A percentile compares a stretch with the other conserved stretches of the same genome.
Evolutionary conservation across 2,329 filamentous ascomycete genomes (phyloP).

Genomic region (Curvularia sp.): DNA sequence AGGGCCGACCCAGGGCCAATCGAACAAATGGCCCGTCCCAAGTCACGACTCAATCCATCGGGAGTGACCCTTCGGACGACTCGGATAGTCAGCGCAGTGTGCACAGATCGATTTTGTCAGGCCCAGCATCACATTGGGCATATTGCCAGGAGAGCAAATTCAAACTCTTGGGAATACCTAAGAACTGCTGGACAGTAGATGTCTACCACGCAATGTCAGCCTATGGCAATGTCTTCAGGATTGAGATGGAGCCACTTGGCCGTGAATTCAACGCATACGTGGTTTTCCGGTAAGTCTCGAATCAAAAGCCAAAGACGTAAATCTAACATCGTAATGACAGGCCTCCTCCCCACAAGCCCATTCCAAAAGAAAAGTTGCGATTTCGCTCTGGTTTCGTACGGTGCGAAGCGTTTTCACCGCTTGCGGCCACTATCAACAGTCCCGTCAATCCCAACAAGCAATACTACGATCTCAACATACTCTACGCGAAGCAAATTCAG

Average conservation of each 20-base stretch:
- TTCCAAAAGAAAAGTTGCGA: constrained; percentile 17
- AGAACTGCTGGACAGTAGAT: constrained; percentile 26
- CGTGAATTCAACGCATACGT: constrained; percentile 30
- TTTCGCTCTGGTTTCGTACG: constrained; percentile 15
- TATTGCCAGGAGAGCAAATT: constrained; percentile 34
- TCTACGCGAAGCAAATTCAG: constrained; percentile 57
- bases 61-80: not conserved
- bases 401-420: constrained; percentile 10
- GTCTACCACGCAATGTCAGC: constrained; percentile 31
- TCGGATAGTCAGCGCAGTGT: constrained; percentile 2
- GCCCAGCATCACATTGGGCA: constrained; percentile 23
- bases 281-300: constrained; percentile 30
- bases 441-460: constrained; percentile 29
- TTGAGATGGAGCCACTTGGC: constrained; percentile 33
- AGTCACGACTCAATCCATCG: not conserved
- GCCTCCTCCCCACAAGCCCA: constrained; percentile 17
- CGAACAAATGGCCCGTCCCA: constrained; percentile 13
- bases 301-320: not conserved
- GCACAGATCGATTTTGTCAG: constrained; percentile 8
- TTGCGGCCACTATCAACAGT: constrained; percentile 26
- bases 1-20: constrained; percentile 6
- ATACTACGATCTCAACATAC: constrained; percentile 37
- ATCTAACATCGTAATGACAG: constrained; percentile 14
- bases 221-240: constrained; percentile 38
- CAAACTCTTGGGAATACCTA: constrained; percentile 26